Conservation (phyloP, 1,139 yeast species). For the Geotrichum fermentans region DNA sequence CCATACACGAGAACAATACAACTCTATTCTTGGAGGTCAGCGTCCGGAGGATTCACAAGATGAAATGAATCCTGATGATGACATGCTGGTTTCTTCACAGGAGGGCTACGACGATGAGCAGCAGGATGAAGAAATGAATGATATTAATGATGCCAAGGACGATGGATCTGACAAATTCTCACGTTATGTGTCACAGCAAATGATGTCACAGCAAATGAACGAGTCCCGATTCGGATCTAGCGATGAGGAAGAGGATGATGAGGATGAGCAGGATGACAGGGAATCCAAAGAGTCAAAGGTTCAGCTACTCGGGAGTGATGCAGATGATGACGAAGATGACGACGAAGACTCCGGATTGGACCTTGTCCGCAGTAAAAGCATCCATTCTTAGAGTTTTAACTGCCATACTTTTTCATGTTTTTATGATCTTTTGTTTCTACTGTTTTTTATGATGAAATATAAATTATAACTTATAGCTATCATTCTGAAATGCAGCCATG, state of each 20-base stretch:
- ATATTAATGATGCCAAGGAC: slow-evolving; percentile 28
- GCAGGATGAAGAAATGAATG: slow-evolving; percentile 46
- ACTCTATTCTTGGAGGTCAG: slow-evolving; percentile 86
- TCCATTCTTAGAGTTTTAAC: slow-evolving; percentile 9
- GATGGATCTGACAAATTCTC: slow-evolving; percentile 54
- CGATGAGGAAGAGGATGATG: slow-evolving; percentile 52
- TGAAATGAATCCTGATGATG: slow-evolving; percentile 34
- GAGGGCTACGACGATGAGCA: slow-evolving; percentile 30
- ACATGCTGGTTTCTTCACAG: slow-evolving; percentile 37
- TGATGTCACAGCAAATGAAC: too few species aligned
- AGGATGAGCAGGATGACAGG: slow-evolving; percentile 32
- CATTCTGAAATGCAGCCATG: background rate
- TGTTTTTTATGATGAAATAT: too few species aligned
- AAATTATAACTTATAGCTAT: too few species aligned
- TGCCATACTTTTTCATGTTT: background rate
- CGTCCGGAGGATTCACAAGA: slow-evolving; percentile 51
- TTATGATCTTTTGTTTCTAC: background rate
- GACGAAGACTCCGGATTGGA: slow-evolving; percentile 30
- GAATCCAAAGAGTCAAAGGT: slow-evolving; percentile 1
- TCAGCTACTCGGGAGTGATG: slow-evolving; percentile 17
- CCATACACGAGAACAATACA: slow-evolving; percentile 89
- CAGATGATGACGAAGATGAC: slow-evolving; percentile 24
- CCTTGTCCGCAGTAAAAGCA: slow-evolving; percentile 38
- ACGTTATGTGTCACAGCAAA: slow-evolving; percentile 78
- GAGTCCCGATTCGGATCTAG: slow-evolving; percentile 33